These are phyloP conservation scores for Clavariopsis aquatica DNA, from an alignment of 495 filamentous ascomycete genomes.

Conservation along the genomic window DNA sequence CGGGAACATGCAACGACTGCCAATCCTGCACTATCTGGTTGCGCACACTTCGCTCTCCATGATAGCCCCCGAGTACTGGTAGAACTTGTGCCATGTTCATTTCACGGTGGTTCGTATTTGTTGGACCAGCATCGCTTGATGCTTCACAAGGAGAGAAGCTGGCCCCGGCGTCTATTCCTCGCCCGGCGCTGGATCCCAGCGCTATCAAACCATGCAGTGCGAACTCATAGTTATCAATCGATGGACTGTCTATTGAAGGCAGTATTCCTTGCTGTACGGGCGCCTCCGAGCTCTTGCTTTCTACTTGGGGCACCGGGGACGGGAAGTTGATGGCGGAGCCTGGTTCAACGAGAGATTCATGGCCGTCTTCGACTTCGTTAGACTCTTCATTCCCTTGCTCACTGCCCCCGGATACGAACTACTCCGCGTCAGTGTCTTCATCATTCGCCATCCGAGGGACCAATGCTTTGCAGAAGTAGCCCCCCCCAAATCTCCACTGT, in stretches of 20 bases:
- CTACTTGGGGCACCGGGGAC: not conserved
- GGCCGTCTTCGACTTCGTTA: not conserved
- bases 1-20: not conserved
- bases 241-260: not conserved
- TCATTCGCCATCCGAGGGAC: not conserved
- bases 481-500: not conserved
- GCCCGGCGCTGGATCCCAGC: not conserved
- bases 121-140: not conserved
- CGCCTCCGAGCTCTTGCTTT: not conserved
- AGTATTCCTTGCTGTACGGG: not conserved
- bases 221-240: constrained; percentile 9
- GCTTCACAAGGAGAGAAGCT: not conserved
- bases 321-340: not conserved
- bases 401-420: constrained; percentile 1
- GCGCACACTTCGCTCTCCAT: not conserved
- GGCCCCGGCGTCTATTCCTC: not conserved
- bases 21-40: not conserved
- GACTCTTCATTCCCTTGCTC: not conserved
- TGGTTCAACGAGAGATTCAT: not conserved
- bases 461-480: not conserved
- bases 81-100: not conserved
- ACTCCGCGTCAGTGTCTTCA: not conserved
- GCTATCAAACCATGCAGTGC: constrained; percentile 4
- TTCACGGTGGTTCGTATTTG: not conserved
- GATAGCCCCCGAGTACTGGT: not conserved